These are phyloP conservation scores for Draba incana DNA, from an alignment of 345 rosid species.

Conservation along the genomic window DNA sequence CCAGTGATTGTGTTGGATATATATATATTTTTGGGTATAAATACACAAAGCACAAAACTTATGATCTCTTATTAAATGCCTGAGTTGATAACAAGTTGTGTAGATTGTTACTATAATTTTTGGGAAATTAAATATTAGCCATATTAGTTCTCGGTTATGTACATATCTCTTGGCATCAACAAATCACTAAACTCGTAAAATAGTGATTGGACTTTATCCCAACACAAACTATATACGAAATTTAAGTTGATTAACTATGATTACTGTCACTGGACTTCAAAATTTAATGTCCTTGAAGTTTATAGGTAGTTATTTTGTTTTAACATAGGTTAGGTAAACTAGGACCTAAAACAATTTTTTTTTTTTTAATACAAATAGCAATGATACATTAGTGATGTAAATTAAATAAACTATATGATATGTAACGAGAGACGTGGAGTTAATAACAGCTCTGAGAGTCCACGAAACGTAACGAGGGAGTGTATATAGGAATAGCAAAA, in stretches of 20 bases:
- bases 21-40: too few relatives aligned
- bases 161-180: neutral
- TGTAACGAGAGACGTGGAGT: constrained; percentile 7
- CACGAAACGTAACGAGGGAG: constrained; percentile 2
- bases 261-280: neutral
- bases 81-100: too few relatives aligned
- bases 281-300: too few relatives aligned
- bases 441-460: constrained; percentile 15
- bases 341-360: neutral
- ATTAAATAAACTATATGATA: neutral
- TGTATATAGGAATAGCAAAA: neutral
- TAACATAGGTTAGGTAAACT: neutral
- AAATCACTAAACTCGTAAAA: neutral
- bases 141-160: neutral
- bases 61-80: too few relatives aligned
- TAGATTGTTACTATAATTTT: too few relatives aligned
- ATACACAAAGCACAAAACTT: too few relatives aligned
- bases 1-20: too few relatives aligned
- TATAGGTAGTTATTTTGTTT: too few relatives aligned
- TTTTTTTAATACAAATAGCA: too few relatives aligned
- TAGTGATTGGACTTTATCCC: neutral
- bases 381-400: neutral
- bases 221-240: neutral
- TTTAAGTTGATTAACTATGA: neutral
- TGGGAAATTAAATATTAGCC: neutral